Conservation (phyloP, 345 rosid genomes). For the Sisymbrium altissimum region DNA sequence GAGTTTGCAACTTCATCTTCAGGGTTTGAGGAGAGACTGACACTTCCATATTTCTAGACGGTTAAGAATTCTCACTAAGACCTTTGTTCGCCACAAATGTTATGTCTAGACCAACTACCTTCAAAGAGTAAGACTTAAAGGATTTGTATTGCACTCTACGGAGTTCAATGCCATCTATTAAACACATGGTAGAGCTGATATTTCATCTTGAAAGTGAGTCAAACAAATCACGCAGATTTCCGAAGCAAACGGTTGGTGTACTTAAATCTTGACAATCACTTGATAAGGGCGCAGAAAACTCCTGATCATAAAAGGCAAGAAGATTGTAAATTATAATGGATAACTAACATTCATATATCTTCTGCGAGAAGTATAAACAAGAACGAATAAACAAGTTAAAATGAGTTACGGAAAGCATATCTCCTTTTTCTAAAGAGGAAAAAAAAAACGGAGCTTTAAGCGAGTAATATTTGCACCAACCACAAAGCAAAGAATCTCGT, state of each 20-base stretch:
- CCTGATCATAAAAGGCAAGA: constrained; percentile 16
- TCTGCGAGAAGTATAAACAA: neutral
- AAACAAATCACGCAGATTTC: too few species aligned
- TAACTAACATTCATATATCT: constrained; percentile 9
- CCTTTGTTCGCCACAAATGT: neutral
- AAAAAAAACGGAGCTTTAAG: neutral
- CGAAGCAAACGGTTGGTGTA: neutral
- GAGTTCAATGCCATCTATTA: neutral
- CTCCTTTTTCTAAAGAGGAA: constrained; percentile 8
- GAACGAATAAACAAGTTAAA: constrained; percentile 15
- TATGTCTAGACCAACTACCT: neutral
- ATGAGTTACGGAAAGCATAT: constrained; percentile 17
- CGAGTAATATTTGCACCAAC: constrained; percentile 3
- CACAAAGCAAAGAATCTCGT: constrained; percentile 33
- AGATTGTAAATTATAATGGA: neutral
- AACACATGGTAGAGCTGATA: neutral
- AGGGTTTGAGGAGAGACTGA: constrained; percentile 57
- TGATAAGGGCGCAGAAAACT: neutral
- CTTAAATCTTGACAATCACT: constrained; percentile 3
- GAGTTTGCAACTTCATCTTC: constrained; percentile 49
- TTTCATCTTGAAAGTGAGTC: neutral
- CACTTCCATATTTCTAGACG: constrained; percentile 43
- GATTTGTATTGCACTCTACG: neutral
- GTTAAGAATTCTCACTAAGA: constrained; percentile 4
- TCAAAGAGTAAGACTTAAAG: constrained; percentile 8